Conservation (phyloP, 2,329 filamentous ascomycete genomes). For the Fusarium buxicola region DNA sequence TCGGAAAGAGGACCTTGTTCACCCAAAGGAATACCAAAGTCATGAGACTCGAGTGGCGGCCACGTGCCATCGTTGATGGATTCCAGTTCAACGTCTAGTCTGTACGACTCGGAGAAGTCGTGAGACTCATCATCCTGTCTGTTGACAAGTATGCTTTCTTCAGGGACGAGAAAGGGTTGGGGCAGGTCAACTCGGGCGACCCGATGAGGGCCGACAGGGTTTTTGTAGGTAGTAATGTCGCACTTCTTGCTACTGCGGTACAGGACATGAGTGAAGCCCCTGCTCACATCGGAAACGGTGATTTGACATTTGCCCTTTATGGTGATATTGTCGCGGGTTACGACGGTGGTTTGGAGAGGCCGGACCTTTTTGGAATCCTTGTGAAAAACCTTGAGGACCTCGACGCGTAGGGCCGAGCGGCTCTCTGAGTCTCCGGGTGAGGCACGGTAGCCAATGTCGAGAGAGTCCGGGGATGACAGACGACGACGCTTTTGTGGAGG, state of each 20-base stretch:
- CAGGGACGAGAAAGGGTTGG: conserved; percentile 63
- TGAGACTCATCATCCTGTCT: conserved; percentile 60
- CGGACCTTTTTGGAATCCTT: conserved; percentile 57
- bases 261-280: conserved; percentile 56
- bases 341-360: conserved; percentile 43
- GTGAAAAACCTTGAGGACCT: conserved; percentile 65
- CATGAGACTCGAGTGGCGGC: conserved; percentile 61
- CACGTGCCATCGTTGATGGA: conserved; percentile 61
- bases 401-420: conserved; percentile 61
- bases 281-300: conserved; percentile 51
- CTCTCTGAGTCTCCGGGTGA: conserved; percentile 48
- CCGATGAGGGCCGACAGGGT: conserved; percentile 58
- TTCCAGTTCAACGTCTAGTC: conserved; percentile 64
- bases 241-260: conserved; percentile 67
- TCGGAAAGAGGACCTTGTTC: conserved; percentile 35
- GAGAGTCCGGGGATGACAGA: conserved; percentile 54
- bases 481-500: conserved; percentile 64
- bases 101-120: conserved; percentile 62
- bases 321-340: conserved; percentile 47
- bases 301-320: conserved; percentile 54
- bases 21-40: conserved; percentile 46
- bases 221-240: conserved; percentile 62
- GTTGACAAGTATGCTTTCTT: conserved; percentile 63
- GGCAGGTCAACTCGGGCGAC: conserved; percentile 62
- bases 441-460: conserved; percentile 49